These are phyloP conservation scores for Sclerotinia subarctica DNA, from an alignment of 2,329 filamentous ascomycete species.

Conservation along the genomic window DNA sequence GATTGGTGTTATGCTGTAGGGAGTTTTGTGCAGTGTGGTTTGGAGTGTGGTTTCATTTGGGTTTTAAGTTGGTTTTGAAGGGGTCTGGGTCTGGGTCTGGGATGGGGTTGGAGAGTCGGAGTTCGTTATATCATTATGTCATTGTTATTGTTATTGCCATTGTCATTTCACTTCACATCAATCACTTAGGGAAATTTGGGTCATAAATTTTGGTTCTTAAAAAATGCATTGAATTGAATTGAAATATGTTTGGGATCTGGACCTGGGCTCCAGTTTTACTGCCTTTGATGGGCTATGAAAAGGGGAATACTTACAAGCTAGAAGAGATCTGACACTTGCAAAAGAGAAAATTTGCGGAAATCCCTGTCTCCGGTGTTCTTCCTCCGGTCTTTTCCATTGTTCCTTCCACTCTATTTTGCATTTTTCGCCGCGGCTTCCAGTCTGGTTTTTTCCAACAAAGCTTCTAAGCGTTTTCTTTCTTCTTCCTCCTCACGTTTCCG, in stretches of 20 bases:
- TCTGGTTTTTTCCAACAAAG: not conserved
- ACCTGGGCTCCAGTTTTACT: not conserved
- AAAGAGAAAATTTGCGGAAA: not conserved
- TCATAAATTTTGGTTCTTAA: not conserved
- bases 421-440: not conserved
- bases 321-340: not conserved
- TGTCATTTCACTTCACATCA: not conserved
- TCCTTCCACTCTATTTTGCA: not conserved
- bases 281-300: not conserved
- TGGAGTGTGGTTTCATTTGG: not conserved
- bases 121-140: not conserved
- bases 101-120: too few species aligned
- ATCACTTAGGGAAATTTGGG: not conserved
- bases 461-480: not conserved
- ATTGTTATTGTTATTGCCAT: not conserved
- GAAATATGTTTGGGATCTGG: not conserved
- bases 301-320: not conserved
- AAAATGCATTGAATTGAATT: not conserved
- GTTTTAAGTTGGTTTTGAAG: not conserved
- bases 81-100: too few species aligned
- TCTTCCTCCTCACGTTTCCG: too few species aligned
- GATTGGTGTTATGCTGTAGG: not conserved
- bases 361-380: not conserved
- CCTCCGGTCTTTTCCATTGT: not conserved
- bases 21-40: not conserved